phyloP scores from a whole-genome alignment of 148 eudicot genomes.

The Diospyros kaki region DNA sequence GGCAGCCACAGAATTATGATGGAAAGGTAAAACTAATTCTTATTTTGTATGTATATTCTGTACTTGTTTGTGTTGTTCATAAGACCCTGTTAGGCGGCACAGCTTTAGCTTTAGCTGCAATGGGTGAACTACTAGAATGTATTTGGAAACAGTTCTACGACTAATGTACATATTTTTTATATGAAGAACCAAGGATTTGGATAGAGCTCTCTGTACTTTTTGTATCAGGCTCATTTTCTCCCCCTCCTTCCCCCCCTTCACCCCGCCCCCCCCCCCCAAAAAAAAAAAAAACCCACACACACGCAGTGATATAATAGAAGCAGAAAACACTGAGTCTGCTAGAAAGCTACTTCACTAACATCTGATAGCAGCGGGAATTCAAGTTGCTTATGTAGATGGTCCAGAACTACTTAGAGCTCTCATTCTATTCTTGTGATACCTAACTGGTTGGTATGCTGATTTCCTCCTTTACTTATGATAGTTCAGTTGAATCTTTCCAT shows the following conservation, averaged over 20 bases:
- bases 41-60: not conserved
- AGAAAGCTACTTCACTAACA: not conserved
- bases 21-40: conserved; percentile 59
- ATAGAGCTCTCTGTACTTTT: no score
- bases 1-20: conserved; percentile 64
- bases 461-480: not conserved
- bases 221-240: no score
- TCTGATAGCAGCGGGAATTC: not conserved
- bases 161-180: no score
- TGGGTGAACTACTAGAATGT: no score
- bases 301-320: no score
- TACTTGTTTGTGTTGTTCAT: not conserved
- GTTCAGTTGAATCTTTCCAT: no score
- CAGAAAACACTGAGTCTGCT: not conserved
- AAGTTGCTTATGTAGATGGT: not conserved
- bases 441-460: not conserved
- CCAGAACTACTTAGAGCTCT: not conserved
- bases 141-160: no score
- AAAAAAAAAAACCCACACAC: no score
- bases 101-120: not conserved
- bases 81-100: not conserved
- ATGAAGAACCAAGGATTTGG: no score
- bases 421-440: not conserved
- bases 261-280: no score
- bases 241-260: not conserved